Conservation (phyloP, 2,329 filamentous ascomycete genomes). For the Sporothrix globosa region DNA sequence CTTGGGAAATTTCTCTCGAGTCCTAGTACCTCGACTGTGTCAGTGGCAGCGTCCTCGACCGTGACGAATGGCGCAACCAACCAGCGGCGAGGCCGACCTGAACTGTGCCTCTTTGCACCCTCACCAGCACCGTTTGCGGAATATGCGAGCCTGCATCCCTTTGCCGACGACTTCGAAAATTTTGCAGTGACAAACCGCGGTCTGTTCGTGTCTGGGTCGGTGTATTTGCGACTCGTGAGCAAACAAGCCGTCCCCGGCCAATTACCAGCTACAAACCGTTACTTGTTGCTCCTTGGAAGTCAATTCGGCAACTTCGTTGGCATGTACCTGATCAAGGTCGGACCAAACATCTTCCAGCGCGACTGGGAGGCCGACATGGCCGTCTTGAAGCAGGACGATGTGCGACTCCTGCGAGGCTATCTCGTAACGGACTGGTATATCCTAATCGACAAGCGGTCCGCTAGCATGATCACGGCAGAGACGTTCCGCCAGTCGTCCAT, state of each 20-base stretch:
- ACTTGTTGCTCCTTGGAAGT: slow-evolving; percentile 31
- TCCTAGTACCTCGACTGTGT: neutral
- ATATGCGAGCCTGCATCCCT: slow-evolving; percentile 24
- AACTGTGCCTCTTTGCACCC: slow-evolving; percentile 32
- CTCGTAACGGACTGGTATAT: slow-evolving; percentile 29
- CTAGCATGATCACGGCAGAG: slow-evolving; percentile 1
- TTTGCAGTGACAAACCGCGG: slow-evolving; percentile 32
- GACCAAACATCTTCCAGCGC: slow-evolving; percentile 33
- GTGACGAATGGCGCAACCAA: neutral
- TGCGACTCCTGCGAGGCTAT: neutral
- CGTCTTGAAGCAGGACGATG: neutral
- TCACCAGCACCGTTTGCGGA: slow-evolving; percentile 31
- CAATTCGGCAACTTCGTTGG: slow-evolving; percentile 21
- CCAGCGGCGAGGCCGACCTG: neutral
- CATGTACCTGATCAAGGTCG: slow-evolving; percentile 31
- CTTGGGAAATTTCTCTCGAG: neutral
- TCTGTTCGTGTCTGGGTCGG: slow-evolving; percentile 24
- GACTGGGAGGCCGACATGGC: slow-evolving; percentile 26
- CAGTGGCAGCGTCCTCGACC: neutral
- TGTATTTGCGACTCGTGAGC: slow-evolving; percentile 25
- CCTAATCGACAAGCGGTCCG: slow-evolving; percentile 16
- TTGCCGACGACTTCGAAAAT: slow-evolving; percentile 28
- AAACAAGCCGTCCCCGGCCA: neutral
- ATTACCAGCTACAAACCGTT: neutral
- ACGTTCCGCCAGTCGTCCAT: slow-evolving; percentile 22